Evolutionary conservation across 1,284 basidiomycete species (phyloP), one percentile per base, ranked within the genome.

Genomic region (Pascua sp.): DNA sequence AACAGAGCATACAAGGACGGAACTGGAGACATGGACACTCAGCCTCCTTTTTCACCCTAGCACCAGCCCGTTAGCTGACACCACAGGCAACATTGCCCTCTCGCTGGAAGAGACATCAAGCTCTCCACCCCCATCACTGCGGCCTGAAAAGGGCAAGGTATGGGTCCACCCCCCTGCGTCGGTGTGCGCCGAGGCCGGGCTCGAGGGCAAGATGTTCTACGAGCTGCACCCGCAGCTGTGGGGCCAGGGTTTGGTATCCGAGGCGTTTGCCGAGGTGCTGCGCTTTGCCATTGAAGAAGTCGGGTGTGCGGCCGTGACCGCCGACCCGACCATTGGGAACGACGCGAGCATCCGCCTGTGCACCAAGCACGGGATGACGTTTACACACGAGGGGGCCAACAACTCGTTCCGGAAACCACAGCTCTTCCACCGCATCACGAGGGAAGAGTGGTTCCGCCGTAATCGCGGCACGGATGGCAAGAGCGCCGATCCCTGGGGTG

Each of bases 151-250:
- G 12, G 63, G 66, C 16, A 43, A 54, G 15, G 43, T 64, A 1
- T 71, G 58, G 52, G 61, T 49, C 8, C 67, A 73, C 43, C 72
- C 72, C 0, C 60, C 62, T 0, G 61, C 64, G 18, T 56, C 49
- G 8, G 51, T 68, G 24, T 57, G 55, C 5, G 43, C 53, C 1
- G 45, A 57, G 32, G 63, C 60, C 2, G 50, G 57, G 15, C 56
- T 73, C 7, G 51, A 44, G 32, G 74, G 67, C 12, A 65, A 65
- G 52, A 52, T 76, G 62, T 76, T 73, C 56, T 76, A 72, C 62
- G 74, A 76, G 64, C 64, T 73, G 15, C 74, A 76, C 57, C 74
- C 74, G 5, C 74, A 76, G 47, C 51, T 76, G 3, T 76, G 74
- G 74, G 72, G 70, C 8, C 64, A 69, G 57, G 72, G 74, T 0